A percentile compares a stretch with the other conserved stretches of the same genome.
These are phyloP conservation scores for Aureobasidium sp. DNA, from an alignment of 2,329 filamentous ascomycete genomes.

Conservation along the genomic window DNA sequence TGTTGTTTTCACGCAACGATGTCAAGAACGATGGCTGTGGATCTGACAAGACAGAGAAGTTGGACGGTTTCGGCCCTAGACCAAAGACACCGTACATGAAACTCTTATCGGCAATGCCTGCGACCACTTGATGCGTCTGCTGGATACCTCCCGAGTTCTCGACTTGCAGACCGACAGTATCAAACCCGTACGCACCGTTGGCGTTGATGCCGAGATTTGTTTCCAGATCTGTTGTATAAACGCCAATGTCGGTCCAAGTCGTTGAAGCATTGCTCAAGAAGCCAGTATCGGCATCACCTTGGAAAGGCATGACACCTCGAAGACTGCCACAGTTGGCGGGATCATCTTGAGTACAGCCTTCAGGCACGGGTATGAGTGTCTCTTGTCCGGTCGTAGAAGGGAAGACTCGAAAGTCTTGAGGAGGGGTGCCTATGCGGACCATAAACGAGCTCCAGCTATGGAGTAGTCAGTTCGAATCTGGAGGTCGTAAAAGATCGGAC, in stretches of 20 bases:
- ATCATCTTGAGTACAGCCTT: slow-evolving; percentile 24
- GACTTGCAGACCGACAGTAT: slow-evolving; percentile 26
- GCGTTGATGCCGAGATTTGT: slow-evolving; percentile 22
- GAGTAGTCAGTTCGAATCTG: neutral
- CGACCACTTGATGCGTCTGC: slow-evolving; percentile 29
- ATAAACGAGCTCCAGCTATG: slow-evolving; percentile 16
- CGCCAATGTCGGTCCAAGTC: slow-evolving; percentile 26
- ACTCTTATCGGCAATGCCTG: slow-evolving; percentile 25
- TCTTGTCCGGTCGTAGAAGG: slow-evolving; percentile 27
- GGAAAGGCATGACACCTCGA: slow-evolving; percentile 24
- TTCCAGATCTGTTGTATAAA: slow-evolving; percentile 24
- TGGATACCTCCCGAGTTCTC: slow-evolving; percentile 16
- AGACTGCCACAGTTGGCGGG: slow-evolving; percentile 21
- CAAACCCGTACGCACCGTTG: slow-evolving; percentile 28
- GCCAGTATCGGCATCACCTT: slow-evolving; percentile 18
- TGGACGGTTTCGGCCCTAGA: slow-evolving; percentile 27
- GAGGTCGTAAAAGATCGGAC: neutral
- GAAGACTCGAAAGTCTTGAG: slow-evolving; percentile 15
- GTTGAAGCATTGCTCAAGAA: slow-evolving; percentile 24
- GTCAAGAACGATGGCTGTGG: slow-evolving; percentile 24
- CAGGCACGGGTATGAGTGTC: slow-evolving; percentile 26
- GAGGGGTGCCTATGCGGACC: slow-evolving; percentile 14
- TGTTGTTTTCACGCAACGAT: slow-evolving; percentile 22
- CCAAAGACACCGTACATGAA: slow-evolving; percentile 33
- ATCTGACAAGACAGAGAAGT: slow-evolving; percentile 31